These are phyloP conservation scores for Cercospora brassicicola DNA, from an alignment of 2,329 filamentous ascomycete genomes.

Conservation along the genomic window DNA sequence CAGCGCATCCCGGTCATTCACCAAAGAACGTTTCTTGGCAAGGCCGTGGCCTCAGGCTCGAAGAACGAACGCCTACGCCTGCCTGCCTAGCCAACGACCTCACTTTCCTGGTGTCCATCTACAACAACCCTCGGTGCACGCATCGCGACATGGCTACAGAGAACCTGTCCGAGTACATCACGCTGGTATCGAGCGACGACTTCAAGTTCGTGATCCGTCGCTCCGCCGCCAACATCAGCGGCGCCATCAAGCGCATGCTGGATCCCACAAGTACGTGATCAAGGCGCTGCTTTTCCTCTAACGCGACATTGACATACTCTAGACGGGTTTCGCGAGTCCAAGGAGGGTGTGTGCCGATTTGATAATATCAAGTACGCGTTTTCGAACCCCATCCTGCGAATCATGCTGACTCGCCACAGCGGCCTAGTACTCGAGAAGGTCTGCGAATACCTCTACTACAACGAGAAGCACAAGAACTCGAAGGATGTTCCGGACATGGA, in stretches of 20 bases:
- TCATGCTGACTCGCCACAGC: slow-evolving; percentile 45
- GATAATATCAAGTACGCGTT: slow-evolving; percentile 69
- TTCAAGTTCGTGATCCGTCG: slow-evolving; percentile 75
- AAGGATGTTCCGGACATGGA: slow-evolving; percentile 79
- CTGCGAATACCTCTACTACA: slow-evolving; percentile 81
- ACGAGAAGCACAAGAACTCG: slow-evolving; percentile 68
- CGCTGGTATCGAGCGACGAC: slow-evolving; percentile 71
- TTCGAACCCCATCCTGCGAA: too few species aligned
- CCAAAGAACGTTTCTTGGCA: background rate
- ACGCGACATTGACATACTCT: slow-evolving; percentile 15
- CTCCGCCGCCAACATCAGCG: slow-evolving; percentile 68
- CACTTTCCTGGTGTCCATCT: background rate
- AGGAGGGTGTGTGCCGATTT: slow-evolving; percentile 64
- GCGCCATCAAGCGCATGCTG: slow-evolving; percentile 72
- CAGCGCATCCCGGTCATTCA: background rate
- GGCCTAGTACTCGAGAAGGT: slow-evolving; percentile 75
- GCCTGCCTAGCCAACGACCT: background rate
- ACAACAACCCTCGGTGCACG: background rate
- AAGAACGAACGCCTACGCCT: background rate
- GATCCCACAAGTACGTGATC: slow-evolving; percentile 62
- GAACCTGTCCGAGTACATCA: slow-evolving; percentile 65
- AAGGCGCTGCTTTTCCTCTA: background rate
- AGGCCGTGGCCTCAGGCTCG: background rate
- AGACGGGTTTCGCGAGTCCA: slow-evolving; percentile 67
- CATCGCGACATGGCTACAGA: slow-evolving; percentile 9